These are phyloP conservation scores for Anisogramma anomala DNA, from an alignment of 2,329 filamentous ascomycete species.

Conservation along the genomic window DNA sequence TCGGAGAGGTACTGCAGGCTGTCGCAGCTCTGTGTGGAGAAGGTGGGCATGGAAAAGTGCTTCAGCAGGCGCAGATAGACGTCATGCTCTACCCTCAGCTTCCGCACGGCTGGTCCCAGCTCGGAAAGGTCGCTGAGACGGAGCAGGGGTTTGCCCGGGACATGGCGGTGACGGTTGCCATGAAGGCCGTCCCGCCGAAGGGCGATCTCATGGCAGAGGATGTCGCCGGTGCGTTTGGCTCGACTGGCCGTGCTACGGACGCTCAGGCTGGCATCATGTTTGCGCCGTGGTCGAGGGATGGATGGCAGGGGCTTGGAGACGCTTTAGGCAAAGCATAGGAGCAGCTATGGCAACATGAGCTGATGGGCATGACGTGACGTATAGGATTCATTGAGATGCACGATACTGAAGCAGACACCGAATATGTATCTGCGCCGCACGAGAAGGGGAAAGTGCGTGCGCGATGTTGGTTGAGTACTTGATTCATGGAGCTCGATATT, in stretches of 20 bases:
- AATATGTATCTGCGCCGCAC: too few relatives aligned
- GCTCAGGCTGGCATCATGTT: conserved; percentile 67
- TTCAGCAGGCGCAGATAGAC: conserved; percentile 59
- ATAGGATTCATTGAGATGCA: neutral
- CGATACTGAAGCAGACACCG: too few relatives aligned
- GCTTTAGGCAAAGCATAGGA: conserved; percentile 19
- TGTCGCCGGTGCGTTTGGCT: conserved; percentile 61
- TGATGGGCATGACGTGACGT: neutral
- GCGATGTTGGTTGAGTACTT: too few relatives aligned
- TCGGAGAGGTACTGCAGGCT: conserved; percentile 65
- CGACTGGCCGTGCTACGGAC: conserved; percentile 59
- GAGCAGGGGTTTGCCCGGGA: conserved; percentile 45
- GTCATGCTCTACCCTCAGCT: conserved; percentile 73
- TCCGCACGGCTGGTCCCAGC: conserved; percentile 67
- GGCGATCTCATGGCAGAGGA: conserved; percentile 58
- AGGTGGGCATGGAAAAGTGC: conserved; percentile 36
- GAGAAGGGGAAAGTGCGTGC: too few relatives aligned
- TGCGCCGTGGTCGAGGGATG: conserved; percentile 62
- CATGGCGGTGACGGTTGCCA: conserved; percentile 73
- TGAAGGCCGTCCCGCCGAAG: conserved; percentile 59
- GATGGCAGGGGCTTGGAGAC: conserved; percentile 49
- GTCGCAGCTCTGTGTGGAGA: conserved; percentile 50
- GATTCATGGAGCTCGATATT: too few relatives aligned
- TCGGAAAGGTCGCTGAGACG: conserved; percentile 49
- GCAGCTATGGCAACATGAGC: neutral